Conservation (phyloP, 495 filamentous ascomycete species). For the Penicillium cataractarum region DNA sequence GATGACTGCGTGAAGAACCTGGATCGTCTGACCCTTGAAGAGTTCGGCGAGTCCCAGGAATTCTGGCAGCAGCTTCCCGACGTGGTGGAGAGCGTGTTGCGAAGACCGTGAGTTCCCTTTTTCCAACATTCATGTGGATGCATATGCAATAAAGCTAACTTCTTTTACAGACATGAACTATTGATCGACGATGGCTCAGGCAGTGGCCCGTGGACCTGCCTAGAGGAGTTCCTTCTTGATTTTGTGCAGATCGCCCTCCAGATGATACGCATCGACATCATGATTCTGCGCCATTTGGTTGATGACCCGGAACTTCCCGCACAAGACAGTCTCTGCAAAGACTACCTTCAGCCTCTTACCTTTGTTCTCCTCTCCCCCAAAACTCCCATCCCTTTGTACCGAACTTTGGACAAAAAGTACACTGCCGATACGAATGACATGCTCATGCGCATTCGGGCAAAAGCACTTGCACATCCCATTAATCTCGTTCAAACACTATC, state of each 20-base stretch:
- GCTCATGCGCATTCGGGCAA: slow-evolving; percentile 34
- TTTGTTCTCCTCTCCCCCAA: slow-evolving; percentile 35
- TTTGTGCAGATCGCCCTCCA: slow-evolving; percentile 42
- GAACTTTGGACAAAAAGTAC: slow-evolving; percentile 29
- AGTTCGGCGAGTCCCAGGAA: slow-evolving; percentile 41
- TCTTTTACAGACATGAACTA: slow-evolving; percentile 31
- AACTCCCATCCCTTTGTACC: slow-evolving; percentile 36
- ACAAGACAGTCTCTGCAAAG: slow-evolving; percentile 31
- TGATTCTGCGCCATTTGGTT: slow-evolving; percentile 25
- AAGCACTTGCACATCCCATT: slow-evolving; percentile 31
- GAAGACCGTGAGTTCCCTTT: slow-evolving; percentile 43
- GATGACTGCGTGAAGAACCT: slow-evolving; percentile 35
- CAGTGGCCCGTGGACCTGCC: slow-evolving; percentile 24
- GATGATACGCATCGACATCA: slow-evolving; percentile 39
- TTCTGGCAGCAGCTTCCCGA: slow-evolving; percentile 59
- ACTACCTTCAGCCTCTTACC: slow-evolving; percentile 34
- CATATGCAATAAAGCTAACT: slow-evolving; percentile 3
- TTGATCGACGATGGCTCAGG: slow-evolving; percentile 31
- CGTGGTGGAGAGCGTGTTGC: slow-evolving; percentile 47
- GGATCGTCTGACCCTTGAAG: slow-evolving; percentile 33
- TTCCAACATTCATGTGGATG: not conserved
- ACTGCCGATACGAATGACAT: slow-evolving; percentile 27
- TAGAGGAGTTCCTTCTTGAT: slow-evolving; percentile 43
- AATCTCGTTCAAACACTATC: slow-evolving; percentile 27
- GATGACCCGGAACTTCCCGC: slow-evolving; percentile 32